Percentiles rank a stretch among this genome's conserved stretches.
phyloP scores from a whole-genome alignment of 805 yeast genomes.

The Lachancea thermotolerans region DNA sequence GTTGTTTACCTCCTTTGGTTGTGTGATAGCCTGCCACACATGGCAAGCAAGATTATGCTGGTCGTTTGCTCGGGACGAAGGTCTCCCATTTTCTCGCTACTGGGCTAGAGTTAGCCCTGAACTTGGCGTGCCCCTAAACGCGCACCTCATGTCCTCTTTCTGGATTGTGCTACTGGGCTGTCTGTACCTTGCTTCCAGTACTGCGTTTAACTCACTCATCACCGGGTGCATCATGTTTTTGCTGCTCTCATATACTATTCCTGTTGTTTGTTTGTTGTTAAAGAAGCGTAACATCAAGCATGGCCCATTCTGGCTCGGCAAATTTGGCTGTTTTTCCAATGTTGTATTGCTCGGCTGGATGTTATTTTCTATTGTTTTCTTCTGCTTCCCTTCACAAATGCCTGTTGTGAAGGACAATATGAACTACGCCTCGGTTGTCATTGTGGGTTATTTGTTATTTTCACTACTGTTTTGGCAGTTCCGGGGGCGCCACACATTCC shows the following conservation, averaged over 20 bases:
- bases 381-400: slow-evolving; percentile 56
- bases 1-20: slow-evolving; percentile 52
- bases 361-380: slow-evolving; percentile 50
- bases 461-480: slow-evolving; percentile 48
- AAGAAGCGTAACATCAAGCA: slow-evolving; percentile 39
- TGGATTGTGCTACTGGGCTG: slow-evolving; percentile 51
- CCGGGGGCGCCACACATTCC: slow-evolving; percentile 33
- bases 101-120: slow-evolving; percentile 48
- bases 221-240: slow-evolving; percentile 58
- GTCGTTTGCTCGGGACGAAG: slow-evolving; percentile 69
- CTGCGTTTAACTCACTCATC: slow-evolving; percentile 62
- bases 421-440: slow-evolving; percentile 61
- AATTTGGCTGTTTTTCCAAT: slow-evolving; percentile 45
- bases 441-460: slow-evolving; percentile 41
- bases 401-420: slow-evolving; percentile 56
- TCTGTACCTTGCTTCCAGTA: slow-evolving; percentile 56
- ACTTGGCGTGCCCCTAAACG: slow-evolving; percentile 55
- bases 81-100: slow-evolving; percentile 50
- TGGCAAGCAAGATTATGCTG: slow-evolving; percentile 69
- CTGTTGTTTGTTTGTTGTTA: slow-evolving; percentile 43
- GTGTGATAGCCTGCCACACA: slow-evolving; percentile 59
- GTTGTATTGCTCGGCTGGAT: slow-evolving; percentile 51
- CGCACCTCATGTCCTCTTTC: slow-evolving; percentile 50
- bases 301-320: slow-evolving; percentile 66
- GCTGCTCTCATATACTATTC: slow-evolving; percentile 52